phyloP scores from a whole-genome alignment of 352 stramenopile species.

The Globisporangium carolinianum region DNA sequence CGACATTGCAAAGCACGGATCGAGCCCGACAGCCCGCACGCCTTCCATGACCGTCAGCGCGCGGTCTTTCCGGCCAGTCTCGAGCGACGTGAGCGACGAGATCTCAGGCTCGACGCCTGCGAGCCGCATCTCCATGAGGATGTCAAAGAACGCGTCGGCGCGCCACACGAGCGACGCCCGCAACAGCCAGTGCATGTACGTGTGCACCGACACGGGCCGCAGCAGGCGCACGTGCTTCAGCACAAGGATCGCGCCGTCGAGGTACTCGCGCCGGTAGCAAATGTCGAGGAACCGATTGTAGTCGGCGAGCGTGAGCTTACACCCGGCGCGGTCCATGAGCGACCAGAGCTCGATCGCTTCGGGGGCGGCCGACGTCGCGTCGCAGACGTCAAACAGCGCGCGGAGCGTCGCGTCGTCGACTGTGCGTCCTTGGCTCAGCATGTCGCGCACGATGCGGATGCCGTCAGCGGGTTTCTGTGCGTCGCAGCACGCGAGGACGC shows the following conservation, averaged over 20 bases:
- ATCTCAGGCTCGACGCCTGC: constrained; percentile 77
- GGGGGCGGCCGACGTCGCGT: constrained; percentile 51
- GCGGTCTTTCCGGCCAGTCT: constrained; percentile 76
- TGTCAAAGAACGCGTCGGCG: constrained; percentile 77
- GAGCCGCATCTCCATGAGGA: constrained; percentile 83
- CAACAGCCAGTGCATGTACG: constrained; percentile 83
- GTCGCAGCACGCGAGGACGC: constrained; percentile 73
- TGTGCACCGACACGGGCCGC: constrained; percentile 54
- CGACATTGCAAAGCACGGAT: constrained; percentile 84
- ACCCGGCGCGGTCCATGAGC: constrained; percentile 56
- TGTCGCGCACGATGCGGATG: constrained; percentile 76
- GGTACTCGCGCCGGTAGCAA: constrained; percentile 69
- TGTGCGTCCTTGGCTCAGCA: constrained; percentile 81
- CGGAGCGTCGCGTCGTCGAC: constrained; percentile 68
- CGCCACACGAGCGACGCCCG: constrained; percentile 74
- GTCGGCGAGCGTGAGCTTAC: constrained; percentile 47
- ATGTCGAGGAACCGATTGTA: constrained; percentile 71
- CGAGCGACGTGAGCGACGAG: constrained; percentile 76
- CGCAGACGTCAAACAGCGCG: constrained; percentile 63
- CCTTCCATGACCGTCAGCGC: constrained; percentile 86
- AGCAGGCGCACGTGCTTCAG: constrained; percentile 70
- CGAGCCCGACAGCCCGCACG: constrained; percentile 70
- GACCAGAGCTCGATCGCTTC: constrained; percentile 67
- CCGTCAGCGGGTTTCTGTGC: constrained; percentile 64
- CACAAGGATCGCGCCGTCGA: constrained; percentile 72